Base-by-base conservation (phyloP, 179 eudicot species). In the Beta lomatogona region DNA sequence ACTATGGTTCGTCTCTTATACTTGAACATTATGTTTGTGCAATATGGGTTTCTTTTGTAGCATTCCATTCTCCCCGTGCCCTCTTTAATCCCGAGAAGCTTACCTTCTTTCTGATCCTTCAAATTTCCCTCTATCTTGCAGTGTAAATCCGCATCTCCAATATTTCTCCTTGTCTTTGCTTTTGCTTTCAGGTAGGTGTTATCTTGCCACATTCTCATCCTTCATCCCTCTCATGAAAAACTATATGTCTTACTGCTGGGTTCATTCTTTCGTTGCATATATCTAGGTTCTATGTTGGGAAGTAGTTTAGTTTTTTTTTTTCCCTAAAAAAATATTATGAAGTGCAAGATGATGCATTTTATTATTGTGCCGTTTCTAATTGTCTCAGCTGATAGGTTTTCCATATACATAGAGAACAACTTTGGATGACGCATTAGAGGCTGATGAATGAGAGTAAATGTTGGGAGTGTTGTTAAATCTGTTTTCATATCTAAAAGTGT, bases 81-180 rank as follows among this genome's bases (percentile, higher is more conserved):
- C n/a, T 59, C 9, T 21, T 7, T 21, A 61, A 72, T 10, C 31
- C 55, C 2, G 18, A 7, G 13, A 45, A 36, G 67, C 44, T 55
- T 66, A 25, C 73, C 52, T 65, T 22, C 21, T 59, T n/a, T 80
- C 41, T 71, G 2, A 48, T 16, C 19, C 55, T 76, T 50, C 22
- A 58, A 75, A 10, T 74, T 59, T 6, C 18, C 77, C 50, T 73
- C 19, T 46, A 12, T 80, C 83, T 87, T 91, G 91, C 98, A 95
- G 99, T 95, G 99, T 87, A 95, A 95, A 92, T 95, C 99, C 11
- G 98, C 99, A 18, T 65, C 98, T 79, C 99, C 99, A 16, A 91
- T 96, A 87, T 96, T 94, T 89, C 94, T 96, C 85, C 92, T 94
- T 74, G 76, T 95, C 79, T 95, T 95, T 86, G 99, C 99, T 81